Base-by-base conservation (phyloP, 441 rosid genomes). In the Corymbia calophylla region DNA sequence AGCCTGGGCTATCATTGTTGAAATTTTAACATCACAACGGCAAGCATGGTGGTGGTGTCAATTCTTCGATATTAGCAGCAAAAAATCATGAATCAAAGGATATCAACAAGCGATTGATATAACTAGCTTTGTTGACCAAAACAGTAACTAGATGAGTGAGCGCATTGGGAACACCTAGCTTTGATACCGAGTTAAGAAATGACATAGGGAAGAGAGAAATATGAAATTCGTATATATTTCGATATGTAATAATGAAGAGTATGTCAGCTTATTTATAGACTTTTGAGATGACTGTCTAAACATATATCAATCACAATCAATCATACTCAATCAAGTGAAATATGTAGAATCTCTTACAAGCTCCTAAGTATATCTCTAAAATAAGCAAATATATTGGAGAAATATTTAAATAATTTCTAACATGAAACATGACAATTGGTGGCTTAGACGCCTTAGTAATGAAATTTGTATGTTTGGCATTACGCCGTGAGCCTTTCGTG, bases 121-220 rank as follows among this genome's bases (percentile, higher is more conserved):
- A 0, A 9, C 1, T 64, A 14, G 35, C 73, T 15, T 1, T n/a
- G 73, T 1, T 64, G 19, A n/a, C 73, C 35, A 64, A 64, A 64
- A 64, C 15, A 64, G 5, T 64, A 64, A n/a, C 0, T 64, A 11
- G 73, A 64, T 18, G 19, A 64, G 55, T 7, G 55, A 64, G 73
- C 31, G 31, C 2, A 9, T 19, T 5, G 3, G 4, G 19, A 7
- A n/a, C 0, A 0, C 31, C n/a, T 64, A 64, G 10, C 19, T 64
- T 9, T n/a, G 9, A 8, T 7, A 64, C 73, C 10, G 8, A 64
- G 19, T 14, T 64, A 15, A n/a, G 73, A 64, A n/a, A 64, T 64
- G 8, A 64, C 17, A 64, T n/a, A 9, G 2, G 35, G 35, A 64
- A 64, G 35, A 64, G 32, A 15, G 73, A 64, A 64, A n/a, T n/a